Evolutionary conservation across 306 rosid genomes (phyloP), one percentile per base, ranked within the genome.

Genomic region (Ammopiptanthus mongolicus): DNA sequence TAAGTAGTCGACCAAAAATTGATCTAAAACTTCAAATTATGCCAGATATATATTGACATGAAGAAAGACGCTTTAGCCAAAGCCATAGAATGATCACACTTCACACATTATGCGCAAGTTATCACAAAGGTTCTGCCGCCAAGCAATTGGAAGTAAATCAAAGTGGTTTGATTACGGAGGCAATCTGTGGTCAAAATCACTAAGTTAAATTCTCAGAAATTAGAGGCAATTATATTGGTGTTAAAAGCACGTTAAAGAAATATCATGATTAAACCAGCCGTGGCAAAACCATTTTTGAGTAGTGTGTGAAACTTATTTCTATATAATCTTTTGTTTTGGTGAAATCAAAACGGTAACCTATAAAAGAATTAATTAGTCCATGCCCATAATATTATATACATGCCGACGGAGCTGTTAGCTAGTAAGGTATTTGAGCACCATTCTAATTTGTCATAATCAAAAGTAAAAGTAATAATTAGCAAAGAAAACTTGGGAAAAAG

Each of bases 41-140:
- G 70, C 21, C 6, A n/a, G 62, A 66, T 21, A 6, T 18, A 44
- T 9, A 6, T 12, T 58, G 72, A 66, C 59, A 28, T 10, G 5
- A 67, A 17, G 51, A 5, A 66, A 42, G 58, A 42, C 50, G 71
- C 80, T 67, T 17, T 67, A 74, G 52, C 36, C 71, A 17, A 33
- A 41, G 14, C 74, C 12, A 41, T 18, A 53, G 50, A 83, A 23
- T 56, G 66, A 63, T 52, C 76, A 50, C 77, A 78, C 29, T 51
- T 29, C 67, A 67, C 59, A 69, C 22, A 21, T 65, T 5, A 58
- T 17, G 2, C 22, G 44, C 10, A 9, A 64, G 51, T 71, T 64
- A 50, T 13, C 13, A 37, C 63, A 23, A 65, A 75, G 73, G 65
- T 51, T 44, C 74, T 81, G 85, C 85, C 85, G 78, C 69, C 85